Evolutionary conservation across 2,329 filamentous ascomycete species (phyloP).

Genomic region (Cercospora citrullina): DNA sequence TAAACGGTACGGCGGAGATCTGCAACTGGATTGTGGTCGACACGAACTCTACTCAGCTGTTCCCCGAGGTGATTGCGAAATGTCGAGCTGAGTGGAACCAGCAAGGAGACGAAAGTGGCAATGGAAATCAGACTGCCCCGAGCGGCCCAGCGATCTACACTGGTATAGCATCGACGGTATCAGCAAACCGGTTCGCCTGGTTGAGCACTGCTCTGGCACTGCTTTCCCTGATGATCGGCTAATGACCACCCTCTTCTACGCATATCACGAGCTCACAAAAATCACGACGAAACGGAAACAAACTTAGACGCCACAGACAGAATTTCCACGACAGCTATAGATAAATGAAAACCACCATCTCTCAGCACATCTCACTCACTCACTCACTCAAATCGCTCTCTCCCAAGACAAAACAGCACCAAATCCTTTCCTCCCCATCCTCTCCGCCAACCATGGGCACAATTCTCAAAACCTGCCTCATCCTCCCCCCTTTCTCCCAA

Average conservation of each 20-base stretch:
- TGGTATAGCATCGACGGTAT: background rate
- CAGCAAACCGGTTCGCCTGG: background rate
- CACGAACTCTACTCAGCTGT: slow-evolving; percentile 26
- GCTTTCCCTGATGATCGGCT: background rate
- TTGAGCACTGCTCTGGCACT: background rate
- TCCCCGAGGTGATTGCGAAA: slow-evolving; percentile 19
- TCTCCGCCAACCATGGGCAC: slow-evolving; percentile 11
- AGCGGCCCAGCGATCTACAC: background rate
- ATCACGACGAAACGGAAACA: background rate
- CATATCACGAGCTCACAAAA: background rate
- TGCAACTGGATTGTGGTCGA: slow-evolving; percentile 27
- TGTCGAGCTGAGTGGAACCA: background rate
- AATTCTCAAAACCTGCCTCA: slow-evolving; percentile 11
- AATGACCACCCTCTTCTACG: background rate
- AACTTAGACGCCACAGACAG: background rate
- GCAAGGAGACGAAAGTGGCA: background rate
- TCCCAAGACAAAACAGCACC: slow-evolving; percentile 15
- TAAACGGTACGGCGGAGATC: slow-evolving; percentile 24
- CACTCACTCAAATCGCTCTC: slow-evolving; percentile 11
- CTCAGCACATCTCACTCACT: background rate
- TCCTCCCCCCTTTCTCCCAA: slow-evolving; percentile 12
- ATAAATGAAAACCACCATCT: background rate
- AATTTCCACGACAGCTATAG: background rate
- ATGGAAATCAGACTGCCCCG: background rate
- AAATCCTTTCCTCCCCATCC: background rate